These are phyloP conservation scores for Lentinus brumalis DNA, from an alignment of 768 basidiomycete species.

Conservation along the genomic window DNA sequence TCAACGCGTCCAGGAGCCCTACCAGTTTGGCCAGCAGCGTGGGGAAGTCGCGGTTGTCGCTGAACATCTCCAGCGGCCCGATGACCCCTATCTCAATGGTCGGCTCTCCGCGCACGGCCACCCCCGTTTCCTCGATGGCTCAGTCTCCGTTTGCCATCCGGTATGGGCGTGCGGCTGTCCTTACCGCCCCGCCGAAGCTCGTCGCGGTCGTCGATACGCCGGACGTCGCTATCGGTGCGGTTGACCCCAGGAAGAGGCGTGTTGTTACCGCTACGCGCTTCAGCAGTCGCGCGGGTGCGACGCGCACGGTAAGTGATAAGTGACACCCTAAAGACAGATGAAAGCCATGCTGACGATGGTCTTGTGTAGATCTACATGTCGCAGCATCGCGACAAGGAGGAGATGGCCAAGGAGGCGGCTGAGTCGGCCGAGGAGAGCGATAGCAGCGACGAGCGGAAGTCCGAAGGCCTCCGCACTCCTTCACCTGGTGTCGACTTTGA, in stretches of 20 bases:
- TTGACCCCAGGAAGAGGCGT: constrained; percentile 80
- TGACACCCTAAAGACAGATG: too few species aligned
- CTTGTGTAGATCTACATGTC: constrained; percentile 73
- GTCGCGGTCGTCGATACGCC: constrained; percentile 85
- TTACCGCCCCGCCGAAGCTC: constrained; percentile 83
- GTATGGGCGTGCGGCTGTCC: constrained; percentile 70
- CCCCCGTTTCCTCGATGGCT: constrained; percentile 31
- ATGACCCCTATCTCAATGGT: constrained; percentile 45
- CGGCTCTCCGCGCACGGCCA: constrained; percentile 33
- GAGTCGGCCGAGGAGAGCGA: constrained; percentile 24
- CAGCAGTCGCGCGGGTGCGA: constrained; percentile 79
- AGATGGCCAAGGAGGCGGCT: constrained; percentile 21
- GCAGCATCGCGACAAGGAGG: constrained; percentile 63
- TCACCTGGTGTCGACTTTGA: constrained; percentile 60
- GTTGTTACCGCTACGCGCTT: constrained; percentile 89
- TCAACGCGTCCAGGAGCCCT: constrained; percentile 37
- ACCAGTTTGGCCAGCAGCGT: constrained; percentile 26
- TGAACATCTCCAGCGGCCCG: constrained; percentile 48
- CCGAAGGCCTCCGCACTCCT: constrained; percentile 19
- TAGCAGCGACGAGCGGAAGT: constrained; percentile 20
- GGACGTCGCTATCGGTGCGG: constrained; percentile 87
- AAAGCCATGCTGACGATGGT: too few species aligned
- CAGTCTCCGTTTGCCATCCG: constrained; percentile 42
- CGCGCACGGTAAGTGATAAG: constrained; percentile 62
- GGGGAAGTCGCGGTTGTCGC: constrained; percentile 39